These are phyloP conservation scores for Sphaerulina musiva DNA, from an alignment of 2,329 filamentous ascomycete species.

Conservation along the genomic window DNA sequence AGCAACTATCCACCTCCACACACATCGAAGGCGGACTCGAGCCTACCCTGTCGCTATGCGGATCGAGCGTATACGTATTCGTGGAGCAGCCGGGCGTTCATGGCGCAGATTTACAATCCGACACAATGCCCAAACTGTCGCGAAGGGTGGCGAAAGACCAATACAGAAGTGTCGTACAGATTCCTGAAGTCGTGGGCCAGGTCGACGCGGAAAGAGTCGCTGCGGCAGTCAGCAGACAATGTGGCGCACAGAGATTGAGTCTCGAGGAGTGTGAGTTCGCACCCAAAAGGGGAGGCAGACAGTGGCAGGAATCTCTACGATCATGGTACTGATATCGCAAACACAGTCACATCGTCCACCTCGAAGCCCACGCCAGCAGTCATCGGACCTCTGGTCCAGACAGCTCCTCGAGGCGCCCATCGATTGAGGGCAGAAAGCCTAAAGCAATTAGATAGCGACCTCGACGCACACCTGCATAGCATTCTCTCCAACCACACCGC, in stretches of 20 bases:
- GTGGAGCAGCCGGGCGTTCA: conserved; percentile 70
- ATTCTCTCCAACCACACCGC: conserved; percentile 16
- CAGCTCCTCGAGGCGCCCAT: conserved; percentile 2
- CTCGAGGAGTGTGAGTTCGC: conserved; percentile 7
- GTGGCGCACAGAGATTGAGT: conserved; percentile 25
- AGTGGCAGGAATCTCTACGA: too few species aligned
- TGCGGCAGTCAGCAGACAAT: conserved; percentile 41
- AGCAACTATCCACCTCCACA: conserved; percentile 26
- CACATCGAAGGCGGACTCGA: conserved; percentile 27
- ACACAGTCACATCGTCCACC: conserved; percentile 7
- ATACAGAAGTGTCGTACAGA: conserved; percentile 33
- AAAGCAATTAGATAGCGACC: conserved; percentile 6
- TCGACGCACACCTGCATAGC: conserved; percentile 20
- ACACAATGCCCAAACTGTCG: conserved; percentile 43
- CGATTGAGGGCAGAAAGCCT: conserved; percentile 9
- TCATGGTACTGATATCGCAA: neutral
- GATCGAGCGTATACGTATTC: conserved; percentile 59
- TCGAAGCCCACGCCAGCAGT: conserved; percentile 12
- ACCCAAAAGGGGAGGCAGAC: neutral
- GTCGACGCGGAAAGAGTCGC: conserved; percentile 42
- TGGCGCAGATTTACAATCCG: conserved; percentile 57
- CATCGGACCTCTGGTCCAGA: conserved; percentile 12
- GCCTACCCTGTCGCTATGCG: conserved; percentile 40
- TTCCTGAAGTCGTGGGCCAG: conserved; percentile 49
- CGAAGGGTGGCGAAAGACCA: conserved; percentile 43